These are phyloP conservation scores for Diaporthe australafricana DNA, from an alignment of 2,329 filamentous ascomycete species.

Conservation along the genomic window DNA sequence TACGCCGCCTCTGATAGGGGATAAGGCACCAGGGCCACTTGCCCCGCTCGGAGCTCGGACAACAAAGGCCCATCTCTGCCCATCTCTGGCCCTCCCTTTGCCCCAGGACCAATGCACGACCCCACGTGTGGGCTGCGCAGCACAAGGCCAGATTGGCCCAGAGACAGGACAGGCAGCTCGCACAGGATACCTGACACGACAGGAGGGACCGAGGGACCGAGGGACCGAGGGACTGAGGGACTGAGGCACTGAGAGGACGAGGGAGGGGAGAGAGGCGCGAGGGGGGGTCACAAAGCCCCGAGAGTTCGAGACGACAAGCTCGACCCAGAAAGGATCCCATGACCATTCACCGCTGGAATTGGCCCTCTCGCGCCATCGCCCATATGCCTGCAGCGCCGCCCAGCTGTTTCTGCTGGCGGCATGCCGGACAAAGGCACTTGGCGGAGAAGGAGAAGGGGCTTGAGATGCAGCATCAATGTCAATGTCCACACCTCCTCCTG, in stretches of 20 bases:
- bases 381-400: not conserved
- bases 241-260: not conserved
- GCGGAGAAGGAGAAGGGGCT: conserved; percentile 1
- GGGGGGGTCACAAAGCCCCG: conserved; percentile 21
- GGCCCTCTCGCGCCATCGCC: not conserved
- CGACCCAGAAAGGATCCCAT: conserved; percentile 5
- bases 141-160: conserved; percentile 26
- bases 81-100: conserved; percentile 1
- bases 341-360: not conserved
- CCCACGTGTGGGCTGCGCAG: conserved; percentile 31
- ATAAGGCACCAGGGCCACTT: conserved; percentile 16
- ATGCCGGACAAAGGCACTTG: conserved; percentile 1
- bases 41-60: conserved; percentile 36
- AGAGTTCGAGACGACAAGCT: not conserved
- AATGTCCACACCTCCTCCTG: conserved; percentile 18
- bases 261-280: not conserved
- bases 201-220: not conserved
- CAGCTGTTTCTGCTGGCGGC: not conserved
- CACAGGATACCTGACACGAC: conserved; percentile 6
- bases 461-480: conserved; percentile 16
- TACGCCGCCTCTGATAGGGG: conserved; percentile 11
- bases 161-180: not conserved
- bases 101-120: conserved; percentile 33
- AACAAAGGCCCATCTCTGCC: conserved; percentile 17
- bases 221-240: not conserved